Evolutionary conservation across 2,329 filamentous ascomycete species (phyloP).

Genomic region (Epichloe scottii): DNA sequence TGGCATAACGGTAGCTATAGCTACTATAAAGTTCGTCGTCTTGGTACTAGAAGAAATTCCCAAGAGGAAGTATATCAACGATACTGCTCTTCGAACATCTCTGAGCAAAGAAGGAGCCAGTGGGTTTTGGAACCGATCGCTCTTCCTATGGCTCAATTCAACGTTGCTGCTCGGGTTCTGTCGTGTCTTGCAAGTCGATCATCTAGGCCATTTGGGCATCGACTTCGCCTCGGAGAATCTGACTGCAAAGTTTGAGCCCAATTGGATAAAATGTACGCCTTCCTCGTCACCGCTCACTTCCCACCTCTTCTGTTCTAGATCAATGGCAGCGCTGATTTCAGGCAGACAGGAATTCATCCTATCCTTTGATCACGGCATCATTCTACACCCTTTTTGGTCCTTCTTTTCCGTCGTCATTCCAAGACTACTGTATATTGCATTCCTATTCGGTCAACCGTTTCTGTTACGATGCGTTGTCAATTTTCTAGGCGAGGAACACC

Average conservation of each 20-base stretch:
- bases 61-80: slow-evolving; percentile 1
- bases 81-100: not conserved
- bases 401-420: slow-evolving; percentile 14
- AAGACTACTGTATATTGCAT: slow-evolving; percentile 17
- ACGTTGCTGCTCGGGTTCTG: slow-evolving; percentile 19
- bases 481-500: slow-evolving; percentile 12
- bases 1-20: slow-evolving; percentile 16
- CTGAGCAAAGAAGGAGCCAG: slow-evolving; percentile 11
- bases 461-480: slow-evolving; percentile 20
- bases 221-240: not conserved
- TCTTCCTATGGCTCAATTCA: slow-evolving; percentile 18
- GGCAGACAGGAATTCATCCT: not conserved
- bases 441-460: slow-evolving; percentile 28
- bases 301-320: not conserved
- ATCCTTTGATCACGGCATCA: slow-evolving; percentile 6
- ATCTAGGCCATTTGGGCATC: slow-evolving; percentile 12
- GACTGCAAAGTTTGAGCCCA: not conserved
- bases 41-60: slow-evolving; percentile 23
- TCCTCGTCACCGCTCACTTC: not conserved
- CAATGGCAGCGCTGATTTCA: not conserved
- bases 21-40: slow-evolving; percentile 20
- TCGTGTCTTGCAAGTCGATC: slow-evolving; percentile 18
- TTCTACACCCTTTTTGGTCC: slow-evolving; percentile 5
- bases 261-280: not conserved
- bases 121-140: slow-evolving; percentile 11